Conservation (phyloP, 2,329 filamentous ascomycete genomes). For the Orbilia javanica region DNA sequence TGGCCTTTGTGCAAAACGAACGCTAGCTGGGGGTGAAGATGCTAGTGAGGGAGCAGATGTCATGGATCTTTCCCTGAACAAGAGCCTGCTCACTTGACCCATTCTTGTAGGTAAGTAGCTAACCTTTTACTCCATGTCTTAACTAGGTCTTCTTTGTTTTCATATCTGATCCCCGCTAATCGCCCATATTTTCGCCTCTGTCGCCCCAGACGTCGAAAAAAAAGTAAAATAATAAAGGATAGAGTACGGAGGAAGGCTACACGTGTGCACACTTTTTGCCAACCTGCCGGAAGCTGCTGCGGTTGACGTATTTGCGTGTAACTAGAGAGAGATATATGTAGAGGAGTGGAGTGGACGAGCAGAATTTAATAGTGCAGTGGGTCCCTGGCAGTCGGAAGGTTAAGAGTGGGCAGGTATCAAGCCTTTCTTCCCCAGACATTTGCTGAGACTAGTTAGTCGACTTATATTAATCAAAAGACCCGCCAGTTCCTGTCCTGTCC, state of each 20-base stretch:
- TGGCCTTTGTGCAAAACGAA: too few relatives aligned
- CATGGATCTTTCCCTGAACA: constrained; percentile 51
- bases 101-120: constrained; percentile 10
- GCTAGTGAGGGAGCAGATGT: not conserved
- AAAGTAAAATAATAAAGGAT: constrained; percentile 20
- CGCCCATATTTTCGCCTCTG: not conserved
- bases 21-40: not conserved
- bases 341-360: not conserved
- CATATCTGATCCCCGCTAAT: not conserved
- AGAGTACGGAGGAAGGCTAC: constrained; percentile 17
- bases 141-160: not conserved
- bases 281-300: constrained; percentile 8
- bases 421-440: not conserved
- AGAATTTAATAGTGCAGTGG: not conserved
- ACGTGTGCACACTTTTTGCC: constrained; percentile 43
- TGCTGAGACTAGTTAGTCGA: too few relatives aligned
- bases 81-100: constrained; percentile 57
- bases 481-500: not conserved
- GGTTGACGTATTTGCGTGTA: constrained; percentile 17
- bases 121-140: not conserved
- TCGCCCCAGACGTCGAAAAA: too few relatives aligned
- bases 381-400: not conserved
- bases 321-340: too few relatives aligned
- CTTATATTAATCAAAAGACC: not conserved
- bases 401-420: not conserved